Evolutionary conservation across 2,329 filamentous ascomycete genomes (phyloP).

Genomic region (Endothia cerciana): DNA sequence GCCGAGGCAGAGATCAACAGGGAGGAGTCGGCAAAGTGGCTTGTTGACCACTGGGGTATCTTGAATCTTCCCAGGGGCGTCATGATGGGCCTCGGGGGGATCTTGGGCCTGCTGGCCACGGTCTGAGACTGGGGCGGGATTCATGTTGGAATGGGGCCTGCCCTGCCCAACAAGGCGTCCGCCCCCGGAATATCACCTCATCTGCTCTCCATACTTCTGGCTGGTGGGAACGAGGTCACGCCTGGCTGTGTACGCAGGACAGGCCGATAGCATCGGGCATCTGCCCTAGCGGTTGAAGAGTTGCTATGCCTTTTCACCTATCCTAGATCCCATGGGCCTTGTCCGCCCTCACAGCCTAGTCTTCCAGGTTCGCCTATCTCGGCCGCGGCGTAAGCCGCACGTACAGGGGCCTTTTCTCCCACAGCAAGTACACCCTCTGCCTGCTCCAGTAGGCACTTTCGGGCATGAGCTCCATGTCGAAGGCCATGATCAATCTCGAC

Average conservation of each 20-base stretch:
- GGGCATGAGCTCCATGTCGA: conserved; percentile 35
- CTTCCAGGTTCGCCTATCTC: background rate
- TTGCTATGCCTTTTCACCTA: no score
- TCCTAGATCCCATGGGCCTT: background rate
- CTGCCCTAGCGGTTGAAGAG: no score
- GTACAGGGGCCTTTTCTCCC: conserved; percentile 31
- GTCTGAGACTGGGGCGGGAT: background rate
- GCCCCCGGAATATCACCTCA: no score
- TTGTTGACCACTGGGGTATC: conserved; percentile 60
- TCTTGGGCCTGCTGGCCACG: conserved; percentile 13
- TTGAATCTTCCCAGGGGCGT: conserved; percentile 47
- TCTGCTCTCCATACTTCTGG: no score
- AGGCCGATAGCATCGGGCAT: no score
- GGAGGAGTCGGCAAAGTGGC: conserved; percentile 51
- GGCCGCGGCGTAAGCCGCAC: conserved; percentile 26
- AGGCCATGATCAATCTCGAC: conserved; percentile 32
- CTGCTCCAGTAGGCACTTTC: conserved; percentile 28
- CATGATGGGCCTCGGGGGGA: conserved; percentile 34
- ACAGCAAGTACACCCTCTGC: conserved; percentile 31
- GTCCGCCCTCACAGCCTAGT: background rate
- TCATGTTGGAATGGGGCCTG: background rate
- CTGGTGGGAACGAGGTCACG: no score
- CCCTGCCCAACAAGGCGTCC: background rate
- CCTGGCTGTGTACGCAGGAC: no score
- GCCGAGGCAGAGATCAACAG: conserved; percentile 41